Evolutionary conservation across 768 basidiomycete genomes (phyloP).

Genomic region (Cytidiella melzeri): DNA sequence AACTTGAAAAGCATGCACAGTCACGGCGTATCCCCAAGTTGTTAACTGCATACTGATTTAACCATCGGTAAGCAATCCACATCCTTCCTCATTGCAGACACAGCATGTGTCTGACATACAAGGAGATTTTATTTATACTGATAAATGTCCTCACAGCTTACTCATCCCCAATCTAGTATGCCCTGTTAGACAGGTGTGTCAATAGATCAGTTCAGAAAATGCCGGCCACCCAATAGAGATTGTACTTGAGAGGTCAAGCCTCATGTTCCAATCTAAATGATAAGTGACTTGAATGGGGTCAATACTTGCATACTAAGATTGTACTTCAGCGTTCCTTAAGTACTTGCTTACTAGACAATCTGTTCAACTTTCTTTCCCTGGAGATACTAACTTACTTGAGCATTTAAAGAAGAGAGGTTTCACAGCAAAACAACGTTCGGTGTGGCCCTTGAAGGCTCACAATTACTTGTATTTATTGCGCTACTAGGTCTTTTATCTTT

Average conservation of each 20-base stretch:
- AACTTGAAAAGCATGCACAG: slow-evolving; percentile 16
- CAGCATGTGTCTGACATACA: slow-evolving; percentile 13
- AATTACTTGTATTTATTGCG: too few relatives aligned
- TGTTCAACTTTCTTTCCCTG: too few relatives aligned
- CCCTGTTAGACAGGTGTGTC: slow-evolving; percentile 18
- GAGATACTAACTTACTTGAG: too few relatives aligned
- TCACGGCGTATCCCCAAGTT: slow-evolving; percentile 29
- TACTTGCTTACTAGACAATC: too few relatives aligned
- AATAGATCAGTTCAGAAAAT: slow-evolving; percentile 15
- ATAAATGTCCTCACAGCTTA: slow-evolving; percentile 4
- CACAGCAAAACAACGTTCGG: too few relatives aligned
- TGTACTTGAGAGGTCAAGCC: neutral
- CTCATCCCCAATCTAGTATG: slow-evolving; percentile 18
- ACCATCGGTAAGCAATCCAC: slow-evolving; percentile 34
- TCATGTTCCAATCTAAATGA: slow-evolving; percentile 1
- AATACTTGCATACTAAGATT: too few relatives aligned
- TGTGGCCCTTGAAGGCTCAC: too few relatives aligned
- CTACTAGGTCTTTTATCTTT: too few relatives aligned
- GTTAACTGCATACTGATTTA: slow-evolving; percentile 28
- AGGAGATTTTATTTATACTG: slow-evolving; percentile 2
- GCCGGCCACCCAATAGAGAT: slow-evolving; percentile 2
- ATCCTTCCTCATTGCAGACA: slow-evolving; percentile 21
- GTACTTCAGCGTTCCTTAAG: too few relatives aligned
- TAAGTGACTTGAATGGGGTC: too few relatives aligned
- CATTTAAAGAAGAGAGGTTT: too few relatives aligned